Evolutionary conservation across 2,329 filamentous ascomycete species (phyloP).

Genomic region (Aspergillus hiratsukae): DNA sequence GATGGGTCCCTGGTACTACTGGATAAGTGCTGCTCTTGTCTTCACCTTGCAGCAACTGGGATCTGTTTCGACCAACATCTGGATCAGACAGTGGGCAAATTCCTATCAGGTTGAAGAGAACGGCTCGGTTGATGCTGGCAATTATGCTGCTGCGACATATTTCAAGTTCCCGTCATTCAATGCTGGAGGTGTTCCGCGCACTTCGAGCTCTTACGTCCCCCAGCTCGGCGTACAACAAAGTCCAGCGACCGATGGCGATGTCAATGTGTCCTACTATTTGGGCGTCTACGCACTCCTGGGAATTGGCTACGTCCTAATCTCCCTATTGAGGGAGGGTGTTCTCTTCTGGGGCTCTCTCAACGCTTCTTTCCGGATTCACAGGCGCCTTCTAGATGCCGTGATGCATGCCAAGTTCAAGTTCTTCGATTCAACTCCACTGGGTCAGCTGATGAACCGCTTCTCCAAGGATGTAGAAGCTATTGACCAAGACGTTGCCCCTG

Average conservation of each 20-base stretch:
- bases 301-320: constrained; percentile 70
- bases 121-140: constrained; percentile 29
- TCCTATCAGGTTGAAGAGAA: constrained; percentile 61
- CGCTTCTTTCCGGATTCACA: constrained; percentile 81
- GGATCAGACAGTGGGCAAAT: constrained; percentile 95
- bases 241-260: constrained; percentile 42
- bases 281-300: constrained; percentile 77
- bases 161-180: constrained; percentile 37
- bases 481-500: constrained; percentile 91
- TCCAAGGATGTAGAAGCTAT: constrained; percentile 95
- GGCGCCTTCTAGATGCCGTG: constrained; percentile 69
- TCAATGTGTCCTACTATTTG: constrained; percentile 81
- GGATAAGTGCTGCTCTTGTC: constrained; percentile 68
- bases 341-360: constrained; percentile 88
- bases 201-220: constrained; percentile 25
- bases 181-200: constrained; percentile 31
- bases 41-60: constrained; percentile 81
- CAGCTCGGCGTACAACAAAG: constrained; percentile 23
- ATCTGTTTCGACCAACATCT: constrained; percentile 82
- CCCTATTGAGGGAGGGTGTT: constrained; percentile 76
- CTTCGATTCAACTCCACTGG: constrained; percentile 92
- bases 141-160: constrained; percentile 38
- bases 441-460: constrained; percentile 96
- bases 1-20: constrained; percentile 98
- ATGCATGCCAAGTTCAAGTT: constrained; percentile 93